A percentile compares a stretch with the other conserved stretches of the same genome.
These are phyloP conservation scores for Rhizopus delemar DNA, from an alignment of 371 early-diverging fungal species.

Conservation along the genomic window DNA sequence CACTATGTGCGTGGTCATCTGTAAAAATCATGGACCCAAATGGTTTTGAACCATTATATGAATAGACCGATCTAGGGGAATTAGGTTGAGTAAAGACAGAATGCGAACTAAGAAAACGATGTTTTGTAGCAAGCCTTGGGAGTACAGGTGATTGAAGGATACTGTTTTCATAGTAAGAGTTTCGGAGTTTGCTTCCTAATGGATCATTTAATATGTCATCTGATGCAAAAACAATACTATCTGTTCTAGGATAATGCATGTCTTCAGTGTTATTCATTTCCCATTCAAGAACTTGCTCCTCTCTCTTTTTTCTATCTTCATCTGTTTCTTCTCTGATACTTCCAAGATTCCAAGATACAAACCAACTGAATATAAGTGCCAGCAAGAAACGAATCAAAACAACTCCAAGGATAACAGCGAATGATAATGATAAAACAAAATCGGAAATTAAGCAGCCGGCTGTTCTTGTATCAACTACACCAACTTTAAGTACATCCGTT, in stretches of 20 bases:
- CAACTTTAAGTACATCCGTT: conserved; percentile 72
- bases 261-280: conserved; percentile 67
- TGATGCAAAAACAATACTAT: conserved; percentile 27
- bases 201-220: background rate
- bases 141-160: conserved; percentile 5
- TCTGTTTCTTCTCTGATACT: conserved; percentile 70
- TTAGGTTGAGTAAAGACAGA: conserved; percentile 48
- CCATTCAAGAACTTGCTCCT: conserved; percentile 62
- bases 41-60: background rate
- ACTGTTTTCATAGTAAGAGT: conserved; percentile 1
- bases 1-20: background rate
- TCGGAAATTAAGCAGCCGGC: conserved; percentile 81
- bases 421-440: conserved; percentile 73
- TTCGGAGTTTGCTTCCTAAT: background rate
- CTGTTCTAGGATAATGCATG: conserved; percentile 50
- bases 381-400: conserved; percentile 81
- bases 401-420: conserved; percentile 77
- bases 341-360: conserved; percentile 72
- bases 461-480: conserved; percentile 72
- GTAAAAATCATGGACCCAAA: background rate
- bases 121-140: conserved; percentile 13
- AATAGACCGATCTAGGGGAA: conserved; percentile 16
- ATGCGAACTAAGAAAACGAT: conserved; percentile 43
- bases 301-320: conserved; percentile 54
- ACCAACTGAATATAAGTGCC: conserved; percentile 84